These are phyloP conservation scores for Pseudogymnoascus pannorum DNA, from an alignment of 2,329 filamentous ascomycete species.

Conservation along the genomic window DNA sequence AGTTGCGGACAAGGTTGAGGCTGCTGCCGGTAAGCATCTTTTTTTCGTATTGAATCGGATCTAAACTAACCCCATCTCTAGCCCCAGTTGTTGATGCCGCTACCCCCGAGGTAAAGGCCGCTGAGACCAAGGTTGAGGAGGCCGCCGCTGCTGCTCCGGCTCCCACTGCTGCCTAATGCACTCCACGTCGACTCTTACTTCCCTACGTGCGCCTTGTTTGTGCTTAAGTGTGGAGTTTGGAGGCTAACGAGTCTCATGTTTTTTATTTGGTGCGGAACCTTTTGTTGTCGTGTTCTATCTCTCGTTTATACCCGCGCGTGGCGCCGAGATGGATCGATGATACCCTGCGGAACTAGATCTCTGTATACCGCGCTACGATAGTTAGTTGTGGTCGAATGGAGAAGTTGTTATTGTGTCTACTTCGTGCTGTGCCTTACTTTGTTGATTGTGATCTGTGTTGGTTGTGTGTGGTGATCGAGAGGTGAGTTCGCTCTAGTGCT, in stretches of 20 bases:
- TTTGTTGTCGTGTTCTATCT: conserved; percentile 9
- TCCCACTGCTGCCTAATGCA: conserved; percentile 10
- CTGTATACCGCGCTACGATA: not conserved
- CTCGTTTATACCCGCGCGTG: conserved; percentile 5
- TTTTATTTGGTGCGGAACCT: not conserved
- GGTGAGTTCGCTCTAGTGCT: not conserved
- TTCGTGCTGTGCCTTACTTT: not conserved
- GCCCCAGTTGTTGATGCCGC: conserved; percentile 3
- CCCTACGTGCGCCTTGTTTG: not conserved
- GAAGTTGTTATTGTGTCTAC: not conserved
- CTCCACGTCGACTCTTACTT: not conserved
- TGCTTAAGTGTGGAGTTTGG: not conserved
- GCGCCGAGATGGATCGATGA: conserved; percentile 7
- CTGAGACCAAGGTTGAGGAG: conserved; percentile 17
- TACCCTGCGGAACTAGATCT: conserved; percentile 3
- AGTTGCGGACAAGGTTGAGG: conserved; percentile 1
- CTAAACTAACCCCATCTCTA: not conserved
- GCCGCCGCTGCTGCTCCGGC: conserved; percentile 9
- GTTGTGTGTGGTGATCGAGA: not conserved
- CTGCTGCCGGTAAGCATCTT: not conserved
- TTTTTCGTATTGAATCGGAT: not conserved
- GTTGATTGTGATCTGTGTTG: conserved; percentile 1
- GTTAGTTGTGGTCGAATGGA: conserved; percentile 3
- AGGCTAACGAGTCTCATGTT: conserved; percentile 5
- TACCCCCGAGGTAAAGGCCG: conserved; percentile 11